These are phyloP conservation scores for Cytospora paraplurivora DNA, from an alignment of 2,329 filamentous ascomycete genomes.

Conservation along the genomic window DNA sequence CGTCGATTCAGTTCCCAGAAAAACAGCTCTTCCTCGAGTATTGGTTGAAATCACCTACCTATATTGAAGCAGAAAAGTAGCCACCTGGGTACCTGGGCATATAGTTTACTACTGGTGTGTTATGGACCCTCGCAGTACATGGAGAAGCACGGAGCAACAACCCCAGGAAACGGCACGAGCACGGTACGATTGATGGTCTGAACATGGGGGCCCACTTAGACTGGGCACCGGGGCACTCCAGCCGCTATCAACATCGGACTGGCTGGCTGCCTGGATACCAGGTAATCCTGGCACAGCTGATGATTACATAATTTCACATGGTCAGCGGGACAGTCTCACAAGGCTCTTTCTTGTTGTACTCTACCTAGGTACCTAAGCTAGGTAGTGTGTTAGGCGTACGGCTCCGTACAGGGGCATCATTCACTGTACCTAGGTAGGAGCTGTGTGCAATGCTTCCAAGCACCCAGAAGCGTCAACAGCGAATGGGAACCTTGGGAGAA, in stretches of 20 bases:
- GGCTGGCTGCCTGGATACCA: background rate
- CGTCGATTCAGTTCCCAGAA: no score
- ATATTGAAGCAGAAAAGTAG: no score
- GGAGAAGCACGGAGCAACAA: background rate
- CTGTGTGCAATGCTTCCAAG: no score
- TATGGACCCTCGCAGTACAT: background rate
- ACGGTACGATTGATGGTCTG: background rate
- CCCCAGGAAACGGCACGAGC: background rate
- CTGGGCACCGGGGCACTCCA: constrained; percentile 4
- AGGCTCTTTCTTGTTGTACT: background rate
- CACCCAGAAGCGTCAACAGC: no score
- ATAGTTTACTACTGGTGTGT: background rate
- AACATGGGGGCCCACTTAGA: constrained; percentile 10
- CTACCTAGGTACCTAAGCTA: no score
- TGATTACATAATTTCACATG: background rate
- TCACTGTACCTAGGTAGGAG: no score
- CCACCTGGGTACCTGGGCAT: no score
- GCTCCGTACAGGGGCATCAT: no score
- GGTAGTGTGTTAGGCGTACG: no score
- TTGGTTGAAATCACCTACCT: no score
- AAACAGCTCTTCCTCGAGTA: no score
- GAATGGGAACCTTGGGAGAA: no score
- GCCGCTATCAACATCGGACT: background rate
- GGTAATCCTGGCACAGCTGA: background rate
- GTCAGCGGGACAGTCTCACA: background rate